Percentiles rank a stretch among this genome's conserved stretches.
Conservation (phyloP, 164 flowering plant genomes). For the Cinnamomum micranthum region DNA sequence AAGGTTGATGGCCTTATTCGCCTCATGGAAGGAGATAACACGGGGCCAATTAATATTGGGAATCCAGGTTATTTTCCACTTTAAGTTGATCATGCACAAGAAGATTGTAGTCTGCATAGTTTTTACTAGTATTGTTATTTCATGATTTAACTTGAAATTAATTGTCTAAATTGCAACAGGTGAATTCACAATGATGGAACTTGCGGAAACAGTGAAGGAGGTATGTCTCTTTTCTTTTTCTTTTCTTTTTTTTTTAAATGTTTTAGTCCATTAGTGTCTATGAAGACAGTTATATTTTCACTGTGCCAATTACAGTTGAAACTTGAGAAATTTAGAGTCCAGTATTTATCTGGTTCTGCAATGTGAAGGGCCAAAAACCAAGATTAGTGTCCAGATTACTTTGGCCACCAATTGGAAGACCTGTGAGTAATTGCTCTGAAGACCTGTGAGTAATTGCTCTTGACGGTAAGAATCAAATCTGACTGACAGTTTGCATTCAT, state of each 20-base stretch:
- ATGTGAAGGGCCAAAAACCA: no score
- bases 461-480: no score
- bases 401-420: no score
- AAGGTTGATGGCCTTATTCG: constrained; percentile 82
- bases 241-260: not conserved
- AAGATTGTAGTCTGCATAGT: not conserved
- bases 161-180: constrained; percentile 27
- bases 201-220: constrained; percentile 89
- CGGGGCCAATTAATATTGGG: constrained; percentile 80
- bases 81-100: not conserved
- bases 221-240: constrained; percentile 18
- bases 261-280: no score
- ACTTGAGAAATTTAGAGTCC: no score
- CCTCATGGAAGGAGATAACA: constrained; percentile 76
- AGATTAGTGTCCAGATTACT: no score
- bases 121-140: not conserved
- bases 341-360: no score
- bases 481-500: no score
- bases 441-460: no score
- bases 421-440: no score
- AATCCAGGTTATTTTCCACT: constrained; percentile 55
- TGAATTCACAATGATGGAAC: constrained; percentile 92
- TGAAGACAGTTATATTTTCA: no score
- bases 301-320: no score
- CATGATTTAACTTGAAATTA: not conserved